phyloP scores from a whole-genome alignment of 2,329 filamentous ascomycete species.

The Scedosporium aurantiacum region DNA sequence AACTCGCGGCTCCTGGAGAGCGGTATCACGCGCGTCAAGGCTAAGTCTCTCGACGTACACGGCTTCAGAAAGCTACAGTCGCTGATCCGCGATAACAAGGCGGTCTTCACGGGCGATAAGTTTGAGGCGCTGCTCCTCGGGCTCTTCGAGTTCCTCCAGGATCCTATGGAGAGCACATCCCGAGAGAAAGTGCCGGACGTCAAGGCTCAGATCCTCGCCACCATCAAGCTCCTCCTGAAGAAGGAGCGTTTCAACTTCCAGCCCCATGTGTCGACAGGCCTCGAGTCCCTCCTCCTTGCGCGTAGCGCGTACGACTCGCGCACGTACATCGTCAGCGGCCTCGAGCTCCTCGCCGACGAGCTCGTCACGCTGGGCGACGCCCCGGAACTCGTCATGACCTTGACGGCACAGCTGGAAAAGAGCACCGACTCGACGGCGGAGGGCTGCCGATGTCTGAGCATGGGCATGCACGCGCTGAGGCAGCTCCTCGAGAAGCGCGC shows the following conservation, averaged over 20 bases:
- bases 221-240: slow-evolving; percentile 61
- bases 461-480: slow-evolving; percentile 53
- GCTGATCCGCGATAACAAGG: slow-evolving; percentile 55
- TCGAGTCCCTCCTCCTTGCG: slow-evolving; percentile 56
- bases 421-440: slow-evolving; percentile 30
- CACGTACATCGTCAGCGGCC: slow-evolving; percentile 61
- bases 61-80: slow-evolving; percentile 71
- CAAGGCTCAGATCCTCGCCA: slow-evolving; percentile 63
- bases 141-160: slow-evolving; percentile 62
- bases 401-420: slow-evolving; percentile 35
- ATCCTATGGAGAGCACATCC: slow-evolving; percentile 40
- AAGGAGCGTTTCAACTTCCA: slow-evolving; percentile 55
- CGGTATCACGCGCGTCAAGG: slow-evolving; percentile 61
- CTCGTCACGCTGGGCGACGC: slow-evolving; percentile 56
- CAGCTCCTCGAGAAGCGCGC: slow-evolving; percentile 39
- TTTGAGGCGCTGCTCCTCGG: slow-evolving; percentile 58
- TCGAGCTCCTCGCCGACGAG: slow-evolving; percentile 64
- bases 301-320: slow-evolving; percentile 56
- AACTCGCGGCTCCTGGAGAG: slow-evolving; percentile 57
- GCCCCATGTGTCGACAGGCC: slow-evolving; percentile 54
- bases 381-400: slow-evolving; percentile 45
- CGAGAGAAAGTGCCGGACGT: slow-evolving; percentile 59
- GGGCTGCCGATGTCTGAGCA: slow-evolving; percentile 43
- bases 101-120: slow-evolving; percentile 53
- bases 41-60: slow-evolving; percentile 65